A percentile compares a stretch with the other conserved stretches of the same genome.
These are phyloP conservation scores for Entomortierella lignicola DNA, from an alignment of 192 early-diverging fungal genomes.

Conservation along the genomic window DNA sequence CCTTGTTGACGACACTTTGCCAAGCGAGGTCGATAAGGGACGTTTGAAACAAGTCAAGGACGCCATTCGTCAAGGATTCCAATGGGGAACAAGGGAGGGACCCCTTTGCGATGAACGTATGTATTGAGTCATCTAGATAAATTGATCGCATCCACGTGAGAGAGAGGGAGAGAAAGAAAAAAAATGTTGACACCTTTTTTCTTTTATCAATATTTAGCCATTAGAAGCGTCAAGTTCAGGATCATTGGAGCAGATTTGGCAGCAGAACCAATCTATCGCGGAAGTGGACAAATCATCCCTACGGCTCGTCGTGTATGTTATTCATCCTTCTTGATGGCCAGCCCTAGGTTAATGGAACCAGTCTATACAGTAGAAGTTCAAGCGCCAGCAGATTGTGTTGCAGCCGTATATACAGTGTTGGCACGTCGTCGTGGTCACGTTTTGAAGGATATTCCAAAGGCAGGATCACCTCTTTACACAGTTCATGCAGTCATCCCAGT, in stretches of 20 bases:
- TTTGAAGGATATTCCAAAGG: slow-evolving; percentile 91
- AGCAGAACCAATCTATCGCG: slow-evolving; percentile 88
- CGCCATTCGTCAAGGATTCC: slow-evolving; percentile 94
- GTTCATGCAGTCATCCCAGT: slow-evolving; percentile 95
- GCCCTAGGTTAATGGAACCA: slow-evolving; percentile 97
- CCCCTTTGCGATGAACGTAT: slow-evolving; percentile 96
- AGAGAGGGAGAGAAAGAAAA: no score
- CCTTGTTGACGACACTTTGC: slow-evolving; percentile 95
- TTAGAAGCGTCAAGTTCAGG: slow-evolving; percentile 95
- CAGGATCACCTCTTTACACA: slow-evolving; percentile 93
- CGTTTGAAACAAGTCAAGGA: slow-evolving; percentile 83
- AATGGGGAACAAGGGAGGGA: slow-evolving; percentile 97
- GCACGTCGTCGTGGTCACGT: slow-evolving; percentile 95
- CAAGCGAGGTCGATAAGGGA: slow-evolving; percentile 90
- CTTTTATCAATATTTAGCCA: slow-evolving; percentile 69
- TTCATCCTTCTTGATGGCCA: slow-evolving; percentile 94
- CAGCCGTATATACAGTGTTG: slow-evolving; percentile 94
- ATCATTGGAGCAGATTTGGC: slow-evolving; percentile 90
- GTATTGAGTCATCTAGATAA: no score
- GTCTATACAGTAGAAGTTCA: slow-evolving; percentile 97
- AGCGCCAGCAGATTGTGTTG: slow-evolving; percentile 94
- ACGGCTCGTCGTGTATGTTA: slow-evolving; percentile 96
- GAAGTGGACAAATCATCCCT: slow-evolving; percentile 97
- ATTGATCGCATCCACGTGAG: no score
- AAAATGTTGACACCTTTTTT: no score